phyloP scores from a whole-genome alignment of 768 basidiomycete genomes.

The Saitozyma sp. region DNA sequence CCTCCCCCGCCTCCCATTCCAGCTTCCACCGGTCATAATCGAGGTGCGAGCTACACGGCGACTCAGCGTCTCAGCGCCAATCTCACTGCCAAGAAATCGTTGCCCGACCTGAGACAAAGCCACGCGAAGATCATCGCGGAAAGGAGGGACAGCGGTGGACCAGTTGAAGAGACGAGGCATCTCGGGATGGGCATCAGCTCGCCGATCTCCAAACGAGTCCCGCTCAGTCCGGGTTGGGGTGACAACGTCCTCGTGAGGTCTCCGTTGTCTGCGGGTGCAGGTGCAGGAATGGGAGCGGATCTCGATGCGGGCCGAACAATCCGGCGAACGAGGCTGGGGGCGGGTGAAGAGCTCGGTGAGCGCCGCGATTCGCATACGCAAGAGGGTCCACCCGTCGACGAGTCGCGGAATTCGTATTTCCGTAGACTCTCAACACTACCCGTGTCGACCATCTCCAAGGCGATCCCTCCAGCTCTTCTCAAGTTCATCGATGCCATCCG shows the following conservation, averaged over 20 bases:
- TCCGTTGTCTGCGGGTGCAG: too few species aligned
- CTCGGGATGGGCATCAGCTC: constrained; percentile 36
- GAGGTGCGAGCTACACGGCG: constrained; percentile 47
- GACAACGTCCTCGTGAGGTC: too few species aligned
- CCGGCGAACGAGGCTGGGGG: too few species aligned
- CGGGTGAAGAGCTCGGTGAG: too few species aligned
- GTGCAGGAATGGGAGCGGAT: too few species aligned
- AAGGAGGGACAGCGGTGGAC: constrained; percentile 29
- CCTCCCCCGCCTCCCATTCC: constrained; percentile 38
- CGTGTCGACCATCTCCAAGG: constrained; percentile 61
- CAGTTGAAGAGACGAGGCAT: constrained; percentile 18
- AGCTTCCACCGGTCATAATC: constrained; percentile 28
- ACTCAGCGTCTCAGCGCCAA: constrained; percentile 39
- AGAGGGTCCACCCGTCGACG: constrained; percentile 59
- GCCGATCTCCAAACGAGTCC: constrained; percentile 1
- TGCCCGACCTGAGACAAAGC: constrained; percentile 73
- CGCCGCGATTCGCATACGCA: constrained; percentile 2
- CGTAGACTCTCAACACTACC: constrained; percentile 81
- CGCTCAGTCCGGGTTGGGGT: too few species aligned
- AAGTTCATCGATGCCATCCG: constrained; percentile 82
- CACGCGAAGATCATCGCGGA: constrained; percentile 54
- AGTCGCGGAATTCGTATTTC: constrained; percentile 89
- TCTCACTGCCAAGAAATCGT: constrained; percentile 67
- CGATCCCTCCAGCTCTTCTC: constrained; percentile 69
- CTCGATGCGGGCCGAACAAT: too few species aligned